Evolutionary conservation across 768 basidiomycete genomes (phyloP), one percentile per base, ranked within the genome.

Genomic region (Pulveroboletus sp.): DNA sequence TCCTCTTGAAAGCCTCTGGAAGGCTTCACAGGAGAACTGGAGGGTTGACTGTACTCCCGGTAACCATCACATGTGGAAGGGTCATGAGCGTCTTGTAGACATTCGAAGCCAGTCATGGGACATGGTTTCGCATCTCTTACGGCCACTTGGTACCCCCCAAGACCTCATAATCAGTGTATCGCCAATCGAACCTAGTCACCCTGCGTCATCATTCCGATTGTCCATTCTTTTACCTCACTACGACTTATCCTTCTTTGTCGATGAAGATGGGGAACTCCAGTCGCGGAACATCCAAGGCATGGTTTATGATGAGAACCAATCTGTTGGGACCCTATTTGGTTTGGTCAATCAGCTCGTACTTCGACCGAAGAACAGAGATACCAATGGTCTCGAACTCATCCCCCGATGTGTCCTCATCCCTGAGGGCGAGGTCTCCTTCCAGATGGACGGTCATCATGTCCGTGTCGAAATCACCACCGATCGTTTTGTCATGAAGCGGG

Each of bases 271-370:
- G 10, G 55, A 64, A 13, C 56, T 79, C 23, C 69, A 75, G 45
- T 77, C 71, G 31, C 61, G 44, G 12, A 73, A 74, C 33, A 60
- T 76, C 31, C 66, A 68, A 6, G 67, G 61, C 16, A 76, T 75
- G 67, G 58, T 72, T 13, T 61, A 77, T 14, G 74, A 77, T 39
- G 2, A 41, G 2, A 42, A 62, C 27, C 79, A 79, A 49, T 75
- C 65, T 0, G 59, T 62, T 2, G 75, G 75, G 0, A 70, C 75
- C 0, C 59, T 81, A 51, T 67, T 76, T 38, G 79, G 78, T 10
- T 54, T 80, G 32, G 29, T 37, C 29, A 70, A 62, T 31, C 67
- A 62, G 24, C 71, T 77, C 13, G 65, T 79, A 4, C 66, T 78
- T 31, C 65, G 74, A 16, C 58, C 56, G 37, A 64, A 55, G 14